Conservation (phyloP, 257 asterid genomes). For the Scutellaria baicalensis region DNA sequence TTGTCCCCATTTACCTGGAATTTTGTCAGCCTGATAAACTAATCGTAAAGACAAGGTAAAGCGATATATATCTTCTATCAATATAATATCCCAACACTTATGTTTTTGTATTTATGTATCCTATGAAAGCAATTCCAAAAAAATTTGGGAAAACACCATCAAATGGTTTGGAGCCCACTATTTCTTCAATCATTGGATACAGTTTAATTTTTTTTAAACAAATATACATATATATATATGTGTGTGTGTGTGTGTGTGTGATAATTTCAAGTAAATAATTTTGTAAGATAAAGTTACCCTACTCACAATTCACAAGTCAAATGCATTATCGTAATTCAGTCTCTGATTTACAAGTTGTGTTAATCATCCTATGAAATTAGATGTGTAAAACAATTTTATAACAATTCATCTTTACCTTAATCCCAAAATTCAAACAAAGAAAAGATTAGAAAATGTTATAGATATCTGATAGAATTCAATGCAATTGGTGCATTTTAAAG, state of each 20-base stretch:
- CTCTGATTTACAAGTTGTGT: too few species aligned
- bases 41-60: conserved; percentile 24
- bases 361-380: too few species aligned
- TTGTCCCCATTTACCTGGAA: conserved; percentile 16
- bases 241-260: too few species aligned
- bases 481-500: too few species aligned
- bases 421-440: background rate
- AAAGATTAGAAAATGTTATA: too few species aligned
- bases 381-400: too few species aligned
- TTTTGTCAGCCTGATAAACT: conserved; percentile 15
- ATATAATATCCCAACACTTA: background rate
- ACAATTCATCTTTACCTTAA: background rate
- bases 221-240: too few species aligned
- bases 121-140: conserved; percentile 4
- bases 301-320: too few species aligned
- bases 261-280: too few species aligned
- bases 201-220: background rate
- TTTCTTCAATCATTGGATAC: conserved; percentile 7
- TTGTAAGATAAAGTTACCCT: too few species aligned
- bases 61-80: background rate
- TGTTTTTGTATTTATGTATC: background rate
- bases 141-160: background rate
- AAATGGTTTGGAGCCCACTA: conserved; percentile 13
- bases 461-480: too few species aligned
- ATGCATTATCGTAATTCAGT: too few species aligned